Conservation (phyloP, 176 grass and related monocot genomes). For the Zoysia japonica region DNA sequence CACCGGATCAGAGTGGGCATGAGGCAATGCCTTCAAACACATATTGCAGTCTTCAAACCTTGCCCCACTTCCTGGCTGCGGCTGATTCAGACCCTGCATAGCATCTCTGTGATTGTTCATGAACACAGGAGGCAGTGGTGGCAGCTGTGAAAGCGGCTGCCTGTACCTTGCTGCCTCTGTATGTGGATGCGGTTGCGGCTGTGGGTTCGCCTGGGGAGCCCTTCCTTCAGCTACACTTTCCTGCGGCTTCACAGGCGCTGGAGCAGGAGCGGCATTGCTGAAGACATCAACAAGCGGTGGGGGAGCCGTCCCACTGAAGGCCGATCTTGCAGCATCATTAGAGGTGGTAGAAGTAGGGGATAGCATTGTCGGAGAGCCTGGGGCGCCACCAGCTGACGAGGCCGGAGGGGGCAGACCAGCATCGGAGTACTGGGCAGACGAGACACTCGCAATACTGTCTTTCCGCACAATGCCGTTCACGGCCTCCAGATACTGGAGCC, state of each 20-base stretch:
- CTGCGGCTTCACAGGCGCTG: conserved; percentile 41
- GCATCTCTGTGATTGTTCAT: conserved; percentile 64
- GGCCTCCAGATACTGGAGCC: conserved; percentile 63
- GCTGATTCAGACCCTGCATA: conserved; percentile 60
- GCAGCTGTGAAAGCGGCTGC: conserved; percentile 89
- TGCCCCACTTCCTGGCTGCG: conserved; percentile 13
- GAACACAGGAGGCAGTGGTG: conserved; percentile 85
- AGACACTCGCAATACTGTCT: conserved; percentile 66
- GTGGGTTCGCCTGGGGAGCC: conserved; percentile 34
- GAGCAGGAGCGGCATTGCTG: conserved; percentile 31
- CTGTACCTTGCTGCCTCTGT: conserved; percentile 58
- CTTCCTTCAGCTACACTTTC: conserved; percentile 42
- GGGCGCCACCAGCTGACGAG: conserved; percentile 32
- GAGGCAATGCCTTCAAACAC: conserved; percentile 73
- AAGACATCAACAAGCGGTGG: conserved; percentile 55
- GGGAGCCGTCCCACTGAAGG: conserved; percentile 29
- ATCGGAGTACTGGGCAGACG: conserved; percentile 68
- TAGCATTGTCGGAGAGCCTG: conserved; percentile 42
- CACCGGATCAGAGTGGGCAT: conserved; percentile 74
- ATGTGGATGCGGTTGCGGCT: conserved; percentile 35
- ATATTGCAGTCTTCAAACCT: conserved; percentile 64
- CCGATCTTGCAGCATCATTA: conserved; percentile 60
- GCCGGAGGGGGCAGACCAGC: conserved; percentile 33
- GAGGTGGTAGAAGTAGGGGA: conserved; percentile 66
- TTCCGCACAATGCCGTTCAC: conserved; percentile 80